Conservation (phyloP, 768 basidiomycete genomes). For the Coprinopsis strossmayeri region DNA sequence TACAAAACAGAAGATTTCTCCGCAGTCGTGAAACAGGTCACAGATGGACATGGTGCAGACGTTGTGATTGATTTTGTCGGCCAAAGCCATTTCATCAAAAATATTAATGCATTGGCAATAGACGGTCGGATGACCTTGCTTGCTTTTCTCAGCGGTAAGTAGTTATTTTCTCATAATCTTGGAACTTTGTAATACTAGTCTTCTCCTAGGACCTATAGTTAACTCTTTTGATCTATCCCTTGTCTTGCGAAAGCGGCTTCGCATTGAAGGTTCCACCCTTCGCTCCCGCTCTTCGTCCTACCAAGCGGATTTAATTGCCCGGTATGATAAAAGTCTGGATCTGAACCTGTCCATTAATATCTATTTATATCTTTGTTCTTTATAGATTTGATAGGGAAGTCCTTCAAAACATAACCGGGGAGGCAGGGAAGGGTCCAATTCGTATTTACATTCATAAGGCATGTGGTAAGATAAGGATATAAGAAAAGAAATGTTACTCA, state of each 20-base stretch:
- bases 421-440: constrained; percentile 51
- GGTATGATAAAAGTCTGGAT: constrained; percentile 26
- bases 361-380: constrained; percentile 5
- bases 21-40: constrained; percentile 60
- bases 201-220: constrained; percentile 42
- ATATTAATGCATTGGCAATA: constrained; percentile 59
- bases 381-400: constrained; percentile 49
- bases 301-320: constrained; percentile 63
- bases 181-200: neutral
- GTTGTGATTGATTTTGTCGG: constrained; percentile 85
- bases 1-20: constrained; percentile 84
- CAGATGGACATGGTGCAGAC: constrained; percentile 67
- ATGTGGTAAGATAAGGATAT: constrained; percentile 4
- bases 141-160: constrained; percentile 56
- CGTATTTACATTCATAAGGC: constrained; percentile 78
- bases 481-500: constrained; percentile 5
- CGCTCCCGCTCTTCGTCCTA: constrained; percentile 70
- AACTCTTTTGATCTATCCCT: constrained; percentile 50
- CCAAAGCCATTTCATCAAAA: constrained; percentile 65
- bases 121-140: constrained; percentile 75
- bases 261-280: constrained; percentile 84
- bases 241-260: constrained; percentile 78
- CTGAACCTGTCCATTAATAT: too few species aligned
- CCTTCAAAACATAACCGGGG: constrained; percentile 52
- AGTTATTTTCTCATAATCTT: constrained; percentile 11